Evolutionary conservation across 164 flowering plant genomes (phyloP).

Genomic region (Paratinospora sagittata): DNA sequence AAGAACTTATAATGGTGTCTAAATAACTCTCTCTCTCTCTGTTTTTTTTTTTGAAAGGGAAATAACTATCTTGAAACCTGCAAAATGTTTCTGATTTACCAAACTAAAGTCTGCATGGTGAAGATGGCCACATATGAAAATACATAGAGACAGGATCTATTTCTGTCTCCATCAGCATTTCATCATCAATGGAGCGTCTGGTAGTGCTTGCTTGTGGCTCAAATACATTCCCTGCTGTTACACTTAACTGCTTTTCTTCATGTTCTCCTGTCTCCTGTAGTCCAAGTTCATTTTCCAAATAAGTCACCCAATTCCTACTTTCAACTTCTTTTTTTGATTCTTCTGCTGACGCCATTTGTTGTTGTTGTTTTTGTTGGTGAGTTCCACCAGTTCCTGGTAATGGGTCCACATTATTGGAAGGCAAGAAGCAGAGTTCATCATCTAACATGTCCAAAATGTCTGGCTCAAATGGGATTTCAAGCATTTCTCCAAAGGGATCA

Average conservation of each 20-base stretch:
- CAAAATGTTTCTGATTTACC: neutral
- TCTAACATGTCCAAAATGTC: slow-evolving; percentile 39
- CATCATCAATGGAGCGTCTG: neutral
- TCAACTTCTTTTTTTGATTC: slow-evolving; percentile 16
- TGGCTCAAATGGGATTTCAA: slow-evolving; percentile 34
- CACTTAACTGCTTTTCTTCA: neutral
- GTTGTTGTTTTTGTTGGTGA: slow-evolving; percentile 7
- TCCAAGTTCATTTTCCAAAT: slow-evolving; percentile 51
- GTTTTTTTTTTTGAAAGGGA: too few relatives aligned
- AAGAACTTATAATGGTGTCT: too few relatives aligned
- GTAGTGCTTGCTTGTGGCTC: neutral
- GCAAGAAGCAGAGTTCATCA: slow-evolving; percentile 6
- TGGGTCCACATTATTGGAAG: slow-evolving; percentile 7
- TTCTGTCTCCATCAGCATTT: neutral
- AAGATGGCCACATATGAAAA: slow-evolving; percentile 15
- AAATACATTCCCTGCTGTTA: neutral
- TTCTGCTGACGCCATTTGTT: slow-evolving; percentile 4
- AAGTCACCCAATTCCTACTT: slow-evolving; percentile 27
- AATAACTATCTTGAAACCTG: too few relatives aligned
- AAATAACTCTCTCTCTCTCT: too few relatives aligned
- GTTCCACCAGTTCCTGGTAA: neutral
- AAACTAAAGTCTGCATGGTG: slow-evolving; percentile 9
- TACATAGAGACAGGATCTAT: slow-evolving; percentile 11
- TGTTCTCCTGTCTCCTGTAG: slow-evolving; percentile 13
- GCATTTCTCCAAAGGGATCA: neutral